These are phyloP conservation scores for Lolium rigidum DNA, from an alignment of 176 grass and related monocot species.

Conservation along the genomic window DNA sequence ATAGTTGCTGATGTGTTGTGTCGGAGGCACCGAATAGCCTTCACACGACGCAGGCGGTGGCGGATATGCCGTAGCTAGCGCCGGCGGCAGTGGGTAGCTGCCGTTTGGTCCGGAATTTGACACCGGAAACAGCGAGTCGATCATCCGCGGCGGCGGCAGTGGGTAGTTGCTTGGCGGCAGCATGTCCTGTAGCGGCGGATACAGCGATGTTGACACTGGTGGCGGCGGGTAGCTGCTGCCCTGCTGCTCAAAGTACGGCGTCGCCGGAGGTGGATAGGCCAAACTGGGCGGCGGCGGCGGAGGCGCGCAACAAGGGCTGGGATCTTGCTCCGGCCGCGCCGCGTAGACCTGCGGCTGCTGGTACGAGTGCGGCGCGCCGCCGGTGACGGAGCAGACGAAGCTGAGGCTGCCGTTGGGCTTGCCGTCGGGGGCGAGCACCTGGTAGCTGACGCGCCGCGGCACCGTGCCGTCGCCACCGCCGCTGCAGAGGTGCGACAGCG, in stretches of 20 bases:
- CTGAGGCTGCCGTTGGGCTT: constrained; percentile 69
- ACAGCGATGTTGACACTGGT: constrained; percentile 15
- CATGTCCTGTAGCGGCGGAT: constrained; percentile 40
- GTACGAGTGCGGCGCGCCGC: background rate
- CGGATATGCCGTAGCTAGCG: background rate
- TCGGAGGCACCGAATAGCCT: background rate
- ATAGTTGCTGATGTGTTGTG: constrained; percentile 17
- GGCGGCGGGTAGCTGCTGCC: constrained; percentile 40
- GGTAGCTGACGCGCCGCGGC: constrained; percentile 52
- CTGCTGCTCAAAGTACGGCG: constrained; percentile 9
- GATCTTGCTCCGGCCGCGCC: constrained; percentile 1
- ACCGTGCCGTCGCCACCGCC: background rate
- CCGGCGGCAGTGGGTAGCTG: constrained; percentile 24
- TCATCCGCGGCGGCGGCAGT: background rate
- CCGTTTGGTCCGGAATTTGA: constrained; percentile 3
- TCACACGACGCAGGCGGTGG: background rate
- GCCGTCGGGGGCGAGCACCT: constrained; percentile 56
- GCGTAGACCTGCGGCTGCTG: constrained; percentile 37
- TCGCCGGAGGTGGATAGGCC: constrained; percentile 1
- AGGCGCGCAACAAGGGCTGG: constrained; percentile 14
- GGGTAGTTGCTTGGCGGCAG: constrained; percentile 29
- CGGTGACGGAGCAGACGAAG: constrained; percentile 44
- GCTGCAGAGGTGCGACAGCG: constrained; percentile 42
- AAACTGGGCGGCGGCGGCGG: background rate
- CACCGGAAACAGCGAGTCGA: background rate